These are phyloP conservation scores for Bacterosira constricta DNA, from an alignment of 108 stramenopile genomes.

Conservation along the genomic window DNA sequence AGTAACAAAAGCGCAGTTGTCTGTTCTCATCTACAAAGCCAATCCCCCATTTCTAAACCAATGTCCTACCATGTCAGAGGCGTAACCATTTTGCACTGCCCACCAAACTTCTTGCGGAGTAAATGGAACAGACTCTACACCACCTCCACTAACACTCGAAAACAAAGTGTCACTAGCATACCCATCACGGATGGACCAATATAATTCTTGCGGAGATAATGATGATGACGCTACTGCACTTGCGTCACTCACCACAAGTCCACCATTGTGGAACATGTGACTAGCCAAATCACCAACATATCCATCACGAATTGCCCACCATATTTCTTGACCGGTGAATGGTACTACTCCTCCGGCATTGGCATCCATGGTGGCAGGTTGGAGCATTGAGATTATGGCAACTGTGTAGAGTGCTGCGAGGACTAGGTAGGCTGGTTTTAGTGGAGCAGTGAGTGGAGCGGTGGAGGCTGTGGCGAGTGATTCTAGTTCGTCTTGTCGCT, in stretches of 20 bases:
- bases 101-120: slow-evolving; percentile 52
- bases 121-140: slow-evolving; percentile 6
- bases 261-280: slow-evolving; percentile 57
- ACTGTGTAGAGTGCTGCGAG: slow-evolving; percentile 42
- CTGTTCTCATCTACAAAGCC: slow-evolving; percentile 3
- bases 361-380: neutral
- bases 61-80: slow-evolving; percentile 36
- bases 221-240: neutral
- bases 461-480: slow-evolving; percentile 30
- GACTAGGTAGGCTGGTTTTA: slow-evolving; percentile 47
- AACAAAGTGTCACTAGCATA: slow-evolving; percentile 38
- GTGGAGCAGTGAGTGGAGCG: slow-evolving; percentile 10
- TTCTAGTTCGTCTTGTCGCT: slow-evolving; percentile 47
- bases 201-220: slow-evolving; percentile 39
- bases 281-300: slow-evolving; percentile 39
- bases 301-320: slow-evolving; percentile 56
- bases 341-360: slow-evolving; percentile 12
- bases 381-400: neutral
- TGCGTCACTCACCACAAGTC: slow-evolving; percentile 33
- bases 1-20: no score
- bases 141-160: neutral
- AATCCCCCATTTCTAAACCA: slow-evolving; percentile 60
- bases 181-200: slow-evolving; percentile 53
- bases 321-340: slow-evolving; percentile 47
- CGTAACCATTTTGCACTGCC: slow-evolving; percentile 57